Evolutionary conservation across 257 asterid genomes (phyloP).

Genomic region (Solanum pennellii): DNA sequence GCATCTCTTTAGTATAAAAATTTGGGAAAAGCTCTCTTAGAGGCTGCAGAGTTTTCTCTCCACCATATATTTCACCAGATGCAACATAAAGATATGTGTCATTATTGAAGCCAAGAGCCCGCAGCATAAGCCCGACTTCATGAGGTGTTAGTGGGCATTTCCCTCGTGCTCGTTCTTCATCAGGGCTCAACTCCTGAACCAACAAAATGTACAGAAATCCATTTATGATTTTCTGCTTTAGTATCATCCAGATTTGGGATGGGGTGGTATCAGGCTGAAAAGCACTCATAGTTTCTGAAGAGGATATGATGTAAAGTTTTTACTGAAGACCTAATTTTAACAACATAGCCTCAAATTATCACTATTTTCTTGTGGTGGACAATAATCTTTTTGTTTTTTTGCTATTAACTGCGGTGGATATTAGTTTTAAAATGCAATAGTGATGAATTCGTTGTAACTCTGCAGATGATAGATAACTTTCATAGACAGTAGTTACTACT

Average conservation of each 20-base stretch:
- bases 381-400: not conserved
- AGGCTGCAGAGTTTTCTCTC: conserved; percentile 93
- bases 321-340: not conserved
- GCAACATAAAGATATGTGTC: conserved; percentile 81
- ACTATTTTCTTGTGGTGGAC: not conserved
- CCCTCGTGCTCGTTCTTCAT: conserved; percentile 91
- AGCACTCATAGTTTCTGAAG: not conserved
- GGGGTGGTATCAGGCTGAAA: not conserved
- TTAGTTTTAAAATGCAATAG: not conserved
- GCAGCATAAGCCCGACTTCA: conserved; percentile 92
- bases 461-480: not conserved
- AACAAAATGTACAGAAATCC: not conserved
- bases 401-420: not conserved
- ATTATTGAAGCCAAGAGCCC: conserved; percentile 87
- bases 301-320: not conserved
- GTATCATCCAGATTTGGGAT: not conserved
- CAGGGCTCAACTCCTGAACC: conserved; percentile 74
- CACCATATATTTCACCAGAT: conserved; percentile 98
- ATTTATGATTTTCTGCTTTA: not conserved
- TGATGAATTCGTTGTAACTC: not conserved
- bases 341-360: not conserved
- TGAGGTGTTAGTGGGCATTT: conserved; percentile 97
- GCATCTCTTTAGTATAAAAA: conserved; percentile 88
- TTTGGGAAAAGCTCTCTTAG: conserved; percentile 91
- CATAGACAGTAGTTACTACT: not conserved